Evolutionary conservation across 73 alveolate genomes (phyloP), one percentile per base, ranked within the genome.

Genomic region (Paramecium tetraurelia): DNA sequence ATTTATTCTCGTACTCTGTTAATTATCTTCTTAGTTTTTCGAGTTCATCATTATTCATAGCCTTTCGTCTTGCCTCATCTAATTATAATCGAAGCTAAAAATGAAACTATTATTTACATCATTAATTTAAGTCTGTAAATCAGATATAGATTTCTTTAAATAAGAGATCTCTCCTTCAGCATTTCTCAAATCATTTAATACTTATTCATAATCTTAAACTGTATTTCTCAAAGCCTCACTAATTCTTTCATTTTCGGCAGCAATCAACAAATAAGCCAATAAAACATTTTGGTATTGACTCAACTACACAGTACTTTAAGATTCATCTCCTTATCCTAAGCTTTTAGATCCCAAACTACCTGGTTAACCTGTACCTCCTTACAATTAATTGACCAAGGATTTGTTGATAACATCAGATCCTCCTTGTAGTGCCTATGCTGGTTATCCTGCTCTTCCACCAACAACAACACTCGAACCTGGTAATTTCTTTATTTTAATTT

Each of bases 231-330:
- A 27, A 0, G 57, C 76, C 7, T 46, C 57, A 27, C 36, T 80
- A 5, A 80, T 22, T 80, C 90, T 80, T 24, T 80, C 90, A 46
- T 80, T 80, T 80, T 80, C 90, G 2, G 90, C 90, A 3, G 90
- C 70, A 22, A 80, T 43, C 48, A 80, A 46, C 7, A 80, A 80
- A 80, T 80, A 80, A 18, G 48, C 36, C 36, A 80, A 46, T 43
- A 80, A 46, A n/a, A 41, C 70, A 80, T 80, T 72, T 43, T 72
- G 38, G 12, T 72, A 33, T 72, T 72, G 16, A 72, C 36, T 72
- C n/a, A 72, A 38, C 27, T 1, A 6, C 8, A 36, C 31, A 12
- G 86, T 20, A 16, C 20, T 20, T 72, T 72, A 72, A 36, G 53
- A 20, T 16, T 38, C 86, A 36, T 36, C 57, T 35, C 59, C 86